A percentile compares a stretch with the other conserved stretches of the same genome.
Evolutionary conservation across 2,329 filamentous ascomycete species (phyloP).

Genomic region (Claviceps cyperi): DNA sequence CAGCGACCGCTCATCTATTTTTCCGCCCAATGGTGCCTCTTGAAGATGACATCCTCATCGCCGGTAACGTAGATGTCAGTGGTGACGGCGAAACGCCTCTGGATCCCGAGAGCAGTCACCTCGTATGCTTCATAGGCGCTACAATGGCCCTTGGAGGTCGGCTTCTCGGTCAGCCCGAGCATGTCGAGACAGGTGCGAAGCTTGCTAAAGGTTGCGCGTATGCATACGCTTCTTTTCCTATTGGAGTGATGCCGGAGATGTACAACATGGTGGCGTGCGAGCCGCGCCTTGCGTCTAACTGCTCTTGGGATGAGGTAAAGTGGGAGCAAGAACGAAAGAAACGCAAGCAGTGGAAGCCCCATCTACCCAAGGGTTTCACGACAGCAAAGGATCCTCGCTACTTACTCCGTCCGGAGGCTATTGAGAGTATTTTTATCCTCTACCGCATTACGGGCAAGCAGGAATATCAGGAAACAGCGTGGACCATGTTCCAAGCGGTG

Average conservation of each 20-base stretch:
- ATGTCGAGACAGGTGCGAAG: conserved; percentile 29
- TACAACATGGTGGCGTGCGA: conserved; percentile 28
- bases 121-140: conserved; percentile 37
- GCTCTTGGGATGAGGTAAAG: conserved; percentile 17
- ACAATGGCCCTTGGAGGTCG: conserved; percentile 34
- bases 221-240: conserved; percentile 31
- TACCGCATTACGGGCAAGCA: conserved; percentile 54
- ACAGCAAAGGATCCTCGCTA: conserved; percentile 42
- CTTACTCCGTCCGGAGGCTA: conserved; percentile 59
- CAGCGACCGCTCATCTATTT: conserved; percentile 41
- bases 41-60: conserved; percentile 39
- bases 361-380: conserved; percentile 38
- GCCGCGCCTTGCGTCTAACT: conserved; percentile 14
- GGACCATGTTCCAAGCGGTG: conserved; percentile 56
- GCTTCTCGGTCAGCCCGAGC: conserved; percentile 24
- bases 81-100: conserved; percentile 9
- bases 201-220: conserved; percentile 38
- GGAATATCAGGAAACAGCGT: conserved; percentile 51
- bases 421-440: conserved; percentile 69
- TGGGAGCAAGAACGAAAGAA: conserved; percentile 40
- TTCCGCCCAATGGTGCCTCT: conserved; percentile 46
- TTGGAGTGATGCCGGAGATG: conserved; percentile 38
- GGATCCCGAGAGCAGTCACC: conserved; percentile 26
- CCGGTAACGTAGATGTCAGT: conserved; percentile 23
- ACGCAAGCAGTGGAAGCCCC: conserved; percentile 8